Percentiles rank a stretch among this genome's conserved stretches.
phyloP scores from a whole-genome alignment of 139 green algal species.

The Diplosphaera chodatii region DNA sequence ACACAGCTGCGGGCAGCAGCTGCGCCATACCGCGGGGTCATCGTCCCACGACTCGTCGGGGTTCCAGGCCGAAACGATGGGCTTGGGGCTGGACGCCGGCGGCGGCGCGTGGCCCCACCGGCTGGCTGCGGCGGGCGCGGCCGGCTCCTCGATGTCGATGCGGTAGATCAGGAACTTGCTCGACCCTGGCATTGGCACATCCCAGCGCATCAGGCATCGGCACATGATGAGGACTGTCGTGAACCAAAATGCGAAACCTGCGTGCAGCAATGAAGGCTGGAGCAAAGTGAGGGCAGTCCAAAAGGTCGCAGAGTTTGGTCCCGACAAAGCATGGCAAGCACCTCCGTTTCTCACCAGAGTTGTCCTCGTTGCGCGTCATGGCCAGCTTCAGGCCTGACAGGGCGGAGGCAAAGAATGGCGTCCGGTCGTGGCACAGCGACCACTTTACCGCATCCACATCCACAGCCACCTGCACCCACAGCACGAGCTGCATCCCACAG shows the following conservation, averaged over 20 bases:
- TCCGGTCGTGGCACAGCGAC: conserved; percentile 31
- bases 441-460: conserved; percentile 39
- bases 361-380: conserved; percentile 29
- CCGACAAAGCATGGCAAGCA: background rate
- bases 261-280: too few species aligned
- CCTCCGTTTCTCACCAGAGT: conserved; percentile 16
- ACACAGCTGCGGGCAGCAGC: too few species aligned
- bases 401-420: conserved; percentile 26
- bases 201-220: too few species aligned
- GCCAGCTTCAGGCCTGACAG: conserved; percentile 30
- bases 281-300: too few species aligned
- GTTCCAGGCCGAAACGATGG: conserved; percentile 56
- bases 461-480: conserved; percentile 13
- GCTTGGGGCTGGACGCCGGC: background rate
- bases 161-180: conserved; percentile 33
- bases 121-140: conserved; percentile 5
- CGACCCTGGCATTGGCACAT: too few species aligned
- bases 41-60: conserved; percentile 41
- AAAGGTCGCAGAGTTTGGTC: too few species aligned
- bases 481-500: conserved; percentile 10
- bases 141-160: conserved; percentile 26
- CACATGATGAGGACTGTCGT: too few species aligned
- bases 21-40: conserved; percentile 29
- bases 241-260: too few species aligned
- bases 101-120: background rate